Percentiles rank a stretch among this genome's conserved stretches.
These are phyloP conservation scores for Aspergillus sclerotioniger DNA, from an alignment of 495 filamentous ascomycete genomes.

Conservation along the genomic window DNA sequence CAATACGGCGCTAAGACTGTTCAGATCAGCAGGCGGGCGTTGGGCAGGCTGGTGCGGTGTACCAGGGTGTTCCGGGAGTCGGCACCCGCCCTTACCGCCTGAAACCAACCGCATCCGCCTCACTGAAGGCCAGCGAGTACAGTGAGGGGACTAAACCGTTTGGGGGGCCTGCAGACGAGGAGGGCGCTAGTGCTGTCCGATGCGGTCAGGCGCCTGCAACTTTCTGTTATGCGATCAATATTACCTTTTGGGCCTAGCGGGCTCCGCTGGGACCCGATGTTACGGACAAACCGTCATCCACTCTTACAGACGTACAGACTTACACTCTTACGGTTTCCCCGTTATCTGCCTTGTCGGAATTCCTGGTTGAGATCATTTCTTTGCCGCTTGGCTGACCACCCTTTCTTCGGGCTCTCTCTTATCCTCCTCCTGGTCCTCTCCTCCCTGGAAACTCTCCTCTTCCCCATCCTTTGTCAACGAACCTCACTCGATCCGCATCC, in stretches of 20 bases:
- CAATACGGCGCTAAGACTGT: slow-evolving; percentile 5
- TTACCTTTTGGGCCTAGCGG: neutral
- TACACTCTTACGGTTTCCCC: neutral
- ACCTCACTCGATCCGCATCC: slow-evolving; percentile 4
- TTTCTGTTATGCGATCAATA: slow-evolving; percentile 2
- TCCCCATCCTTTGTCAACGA: slow-evolving; percentile 6
- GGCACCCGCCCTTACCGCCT: slow-evolving; percentile 17
- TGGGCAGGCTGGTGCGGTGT: neutral
- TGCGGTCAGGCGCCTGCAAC: neutral
- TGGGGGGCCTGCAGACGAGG: neutral
- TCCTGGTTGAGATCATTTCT: slow-evolving; percentile 14
- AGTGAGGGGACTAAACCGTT: slow-evolving; percentile 2
- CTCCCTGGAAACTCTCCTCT: slow-evolving; percentile 18
- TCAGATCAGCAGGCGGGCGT: neutral
- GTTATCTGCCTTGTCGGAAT: slow-evolving; percentile 6
- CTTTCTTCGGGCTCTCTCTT: neutral
- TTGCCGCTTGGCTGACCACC: neutral
- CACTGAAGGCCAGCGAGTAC: slow-evolving; percentile 4
- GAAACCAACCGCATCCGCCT: slow-evolving; percentile 4
- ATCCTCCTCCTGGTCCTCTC: slow-evolving; percentile 7
- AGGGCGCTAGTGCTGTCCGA: neutral
- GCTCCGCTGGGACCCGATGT: slow-evolving; percentile 8
- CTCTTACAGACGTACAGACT: neutral
- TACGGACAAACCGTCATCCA: slow-evolving; percentile 10
- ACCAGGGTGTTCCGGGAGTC: slow-evolving; percentile 12